Percentiles rank a stretch among this genome's conserved stretches.
Conservation (phyloP, 1,139 yeast genomes). For the Sugiyamaella castrensis region DNA sequence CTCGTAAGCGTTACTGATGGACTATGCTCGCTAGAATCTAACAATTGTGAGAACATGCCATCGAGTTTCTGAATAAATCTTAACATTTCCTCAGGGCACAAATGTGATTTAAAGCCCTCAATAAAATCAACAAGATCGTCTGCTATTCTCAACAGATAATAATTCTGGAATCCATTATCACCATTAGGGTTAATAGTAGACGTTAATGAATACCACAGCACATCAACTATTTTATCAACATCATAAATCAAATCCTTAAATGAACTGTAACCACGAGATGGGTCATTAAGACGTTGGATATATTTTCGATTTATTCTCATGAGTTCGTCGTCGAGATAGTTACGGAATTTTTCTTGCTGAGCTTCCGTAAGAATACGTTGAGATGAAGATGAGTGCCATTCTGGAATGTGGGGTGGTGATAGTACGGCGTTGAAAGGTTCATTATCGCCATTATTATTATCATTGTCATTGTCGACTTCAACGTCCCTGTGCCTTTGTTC, state of each 20-base stretch:
- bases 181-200: constrained; percentile 24
- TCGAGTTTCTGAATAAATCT: constrained; percentile 27
- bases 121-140: constrained; percentile 63
- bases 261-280: constrained; percentile 34
- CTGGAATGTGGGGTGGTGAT: constrained; percentile 13
- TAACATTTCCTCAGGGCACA: constrained; percentile 19
- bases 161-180: constrained; percentile 44
- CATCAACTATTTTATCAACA: constrained; percentile 46
- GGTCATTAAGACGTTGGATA: constrained; percentile 54
- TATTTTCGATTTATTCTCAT: constrained; percentile 59
- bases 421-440: constrained; percentile 9
- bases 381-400: constrained; percentile 5
- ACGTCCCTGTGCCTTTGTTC: neutral
- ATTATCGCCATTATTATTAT: constrained; percentile 12
- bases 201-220: constrained; percentile 56
- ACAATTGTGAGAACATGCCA: constrained; percentile 24
- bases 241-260: constrained; percentile 47
- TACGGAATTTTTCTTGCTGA: constrained; percentile 62
- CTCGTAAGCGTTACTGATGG: constrained; percentile 15
- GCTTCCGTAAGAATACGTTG: constrained; percentile 26
- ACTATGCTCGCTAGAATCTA: constrained; percentile 11
- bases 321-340: constrained; percentile 58
- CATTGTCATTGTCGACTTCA: neutral
- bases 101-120: constrained; percentile 23
- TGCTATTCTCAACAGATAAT: constrained; percentile 57